Percentiles rank a stretch among this genome's conserved stretches.
These are phyloP conservation scores for Blumeria graminis DNA, from an alignment of 2,329 filamentous ascomycete species.

Conservation along the genomic window DNA sequence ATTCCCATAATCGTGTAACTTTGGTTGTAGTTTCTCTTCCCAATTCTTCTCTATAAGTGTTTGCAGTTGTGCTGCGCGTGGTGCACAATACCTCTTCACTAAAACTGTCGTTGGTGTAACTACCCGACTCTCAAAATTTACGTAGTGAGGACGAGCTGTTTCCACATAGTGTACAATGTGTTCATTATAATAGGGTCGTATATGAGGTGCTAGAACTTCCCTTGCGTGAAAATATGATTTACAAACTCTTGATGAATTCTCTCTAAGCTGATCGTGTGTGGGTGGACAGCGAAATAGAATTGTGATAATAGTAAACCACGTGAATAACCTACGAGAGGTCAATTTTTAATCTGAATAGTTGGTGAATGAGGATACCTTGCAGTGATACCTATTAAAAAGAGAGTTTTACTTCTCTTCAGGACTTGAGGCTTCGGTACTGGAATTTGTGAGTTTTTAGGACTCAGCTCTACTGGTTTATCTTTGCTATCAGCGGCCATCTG, in stretches of 20 bases:
- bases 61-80: constrained; percentile 42
- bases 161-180: constrained; percentile 72
- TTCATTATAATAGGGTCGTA: constrained; percentile 63
- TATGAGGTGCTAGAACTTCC: constrained; percentile 40
- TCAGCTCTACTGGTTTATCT: too few species aligned
- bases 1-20: constrained; percentile 38
- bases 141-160: constrained; percentile 50
- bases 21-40: constrained; percentile 54
- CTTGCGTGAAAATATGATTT: constrained; percentile 52
- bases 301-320: constrained; percentile 71
- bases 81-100: constrained; percentile 50
- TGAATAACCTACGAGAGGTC: constrained; percentile 32
- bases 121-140: constrained; percentile 33
- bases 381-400: too few species aligned
- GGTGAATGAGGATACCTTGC: too few species aligned
- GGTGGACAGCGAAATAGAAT: constrained; percentile 64
- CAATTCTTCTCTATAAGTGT: constrained; percentile 48
- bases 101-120: constrained; percentile 44
- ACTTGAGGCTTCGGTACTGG: too few species aligned
- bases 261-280: constrained; percentile 38
- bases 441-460: too few species aligned
- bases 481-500: too few species aligned
- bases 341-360: neutral
- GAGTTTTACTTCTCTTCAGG: too few species aligned
- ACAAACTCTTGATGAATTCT: constrained; percentile 54